Conservation (phyloP, 2,329 filamentous ascomycete genomes). For the Aspergillus unguis region DNA sequence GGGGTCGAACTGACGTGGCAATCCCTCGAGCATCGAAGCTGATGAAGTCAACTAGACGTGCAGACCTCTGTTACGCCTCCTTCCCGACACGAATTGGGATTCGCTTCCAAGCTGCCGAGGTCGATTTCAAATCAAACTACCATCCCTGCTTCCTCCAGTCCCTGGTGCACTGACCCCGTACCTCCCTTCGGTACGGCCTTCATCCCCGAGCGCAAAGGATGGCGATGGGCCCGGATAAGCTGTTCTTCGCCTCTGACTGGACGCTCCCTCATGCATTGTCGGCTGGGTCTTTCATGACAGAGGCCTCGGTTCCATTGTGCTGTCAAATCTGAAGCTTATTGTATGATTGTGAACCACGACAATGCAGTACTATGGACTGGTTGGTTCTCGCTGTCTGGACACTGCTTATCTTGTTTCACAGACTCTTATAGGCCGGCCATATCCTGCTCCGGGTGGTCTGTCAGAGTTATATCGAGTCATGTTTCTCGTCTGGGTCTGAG, state of each 20-base stretch:
- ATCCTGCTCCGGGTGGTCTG: not conserved
- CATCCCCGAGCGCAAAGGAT: not conserved
- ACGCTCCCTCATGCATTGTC: not conserved
- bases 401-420: constrained; percentile 11
- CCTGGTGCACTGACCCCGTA: not conserved
- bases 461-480: constrained; percentile 6
- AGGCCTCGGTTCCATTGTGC: constrained; percentile 2
- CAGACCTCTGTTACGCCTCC: constrained; percentile 12
- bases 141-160: constrained; percentile 1
- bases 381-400: constrained; percentile 8
- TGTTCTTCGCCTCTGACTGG: not conserved
- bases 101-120: constrained; percentile 1
- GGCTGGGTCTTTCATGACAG: not conserved
- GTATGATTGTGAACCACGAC: not conserved
- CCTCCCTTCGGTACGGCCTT: not conserved
- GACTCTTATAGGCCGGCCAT: not conserved
- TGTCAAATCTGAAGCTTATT: constrained; percentile 12
- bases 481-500: not conserved
- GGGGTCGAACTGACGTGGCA: constrained; percentile 34
- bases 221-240: not conserved
- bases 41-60: constrained; percentile 6
- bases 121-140: constrained; percentile 4
- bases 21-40: constrained; percentile 14
- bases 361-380: not conserved
- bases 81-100: constrained; percentile 12